Conservation (phyloP, 2,329 filamentous ascomycete genomes). For the Scleromitrula shiraiana region DNA sequence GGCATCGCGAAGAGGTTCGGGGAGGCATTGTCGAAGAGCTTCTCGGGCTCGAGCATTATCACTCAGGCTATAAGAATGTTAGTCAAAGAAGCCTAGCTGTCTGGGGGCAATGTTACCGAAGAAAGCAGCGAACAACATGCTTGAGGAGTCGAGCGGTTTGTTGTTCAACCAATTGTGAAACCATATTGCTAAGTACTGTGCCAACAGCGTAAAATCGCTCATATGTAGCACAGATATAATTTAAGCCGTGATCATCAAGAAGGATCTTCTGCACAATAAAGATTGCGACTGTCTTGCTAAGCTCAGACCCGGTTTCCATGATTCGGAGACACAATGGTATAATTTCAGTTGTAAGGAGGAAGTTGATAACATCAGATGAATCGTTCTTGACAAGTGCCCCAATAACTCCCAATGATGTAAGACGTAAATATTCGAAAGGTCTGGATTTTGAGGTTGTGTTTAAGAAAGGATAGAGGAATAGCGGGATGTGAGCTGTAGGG, state of each 20-base stretch:
- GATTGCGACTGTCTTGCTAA: constrained; percentile 98
- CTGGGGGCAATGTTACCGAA: constrained; percentile 55
- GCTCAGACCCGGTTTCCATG: constrained; percentile 97
- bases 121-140: constrained; percentile 94
- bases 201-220: constrained; percentile 97
- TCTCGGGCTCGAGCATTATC: constrained; percentile 95
- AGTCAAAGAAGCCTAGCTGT: not conserved
- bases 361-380: constrained; percentile 97
- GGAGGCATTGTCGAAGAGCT: constrained; percentile 89
- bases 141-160: constrained; percentile 93
- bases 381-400: constrained; percentile 98
- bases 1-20: constrained; percentile 95
- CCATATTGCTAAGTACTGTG: constrained; percentile 97
- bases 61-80: constrained; percentile 55
- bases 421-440: constrained; percentile 92
- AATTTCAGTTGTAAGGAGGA: constrained; percentile 95
- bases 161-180: constrained; percentile 92
- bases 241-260: constrained; percentile 89
- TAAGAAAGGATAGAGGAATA: constrained; percentile 96
- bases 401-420: constrained; percentile 93
- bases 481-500: constrained; percentile 79
- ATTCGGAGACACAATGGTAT: constrained; percentile 95
- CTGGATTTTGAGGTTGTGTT: constrained; percentile 98
- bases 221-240: constrained; percentile 98
- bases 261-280: constrained; percentile 99